These are phyloP conservation scores for Nemania sp. DNA, from an alignment of 2,329 filamentous ascomycete genomes.

Conservation along the genomic window DNA sequence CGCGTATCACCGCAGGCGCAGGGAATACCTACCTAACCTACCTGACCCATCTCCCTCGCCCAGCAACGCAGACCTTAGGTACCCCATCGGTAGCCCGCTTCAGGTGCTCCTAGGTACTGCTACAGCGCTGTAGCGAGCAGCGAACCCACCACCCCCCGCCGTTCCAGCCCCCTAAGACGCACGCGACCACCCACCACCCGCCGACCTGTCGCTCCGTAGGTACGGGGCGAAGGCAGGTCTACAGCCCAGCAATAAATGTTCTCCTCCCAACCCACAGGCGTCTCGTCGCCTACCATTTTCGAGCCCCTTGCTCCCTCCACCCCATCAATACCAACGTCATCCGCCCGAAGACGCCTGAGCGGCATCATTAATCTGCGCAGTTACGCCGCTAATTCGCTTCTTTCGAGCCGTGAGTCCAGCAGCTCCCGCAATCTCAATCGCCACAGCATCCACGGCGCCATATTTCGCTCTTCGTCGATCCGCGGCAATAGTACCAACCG, in stretches of 20 bases:
- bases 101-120: slow-evolving; percentile 7
- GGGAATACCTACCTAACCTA: slow-evolving; percentile 9
- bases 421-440: slow-evolving; percentile 38
- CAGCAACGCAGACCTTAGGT: background rate
- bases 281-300: slow-evolving; percentile 47
- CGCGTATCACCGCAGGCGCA: background rate
- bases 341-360: slow-evolving; percentile 46
- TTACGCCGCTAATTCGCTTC: slow-evolving; percentile 39
- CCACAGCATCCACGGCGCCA: slow-evolving; percentile 40
- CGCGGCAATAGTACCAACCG: slow-evolving; percentile 28
- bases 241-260: slow-evolving; percentile 46
- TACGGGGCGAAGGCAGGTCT: slow-evolving; percentile 23
- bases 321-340: slow-evolving; percentile 43
- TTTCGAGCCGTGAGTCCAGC: slow-evolving; percentile 45
- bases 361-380: slow-evolving; percentile 48
- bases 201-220: slow-evolving; percentile 27
- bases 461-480: slow-evolving; percentile 38
- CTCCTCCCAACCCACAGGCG: slow-evolving; percentile 47
- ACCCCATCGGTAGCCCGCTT: background rate
- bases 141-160: slow-evolving; percentile 11
- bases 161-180: slow-evolving; percentile 17
- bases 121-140: slow-evolving; percentile 4
- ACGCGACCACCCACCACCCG: slow-evolving; percentile 24
- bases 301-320: slow-evolving; percentile 47
- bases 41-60: too few relatives aligned